Evolutionary conservation across 352 stramenopile genomes (phyloP), one percentile per base, ranked within the genome.

Genomic region (Pythium utonaiense): DNA sequence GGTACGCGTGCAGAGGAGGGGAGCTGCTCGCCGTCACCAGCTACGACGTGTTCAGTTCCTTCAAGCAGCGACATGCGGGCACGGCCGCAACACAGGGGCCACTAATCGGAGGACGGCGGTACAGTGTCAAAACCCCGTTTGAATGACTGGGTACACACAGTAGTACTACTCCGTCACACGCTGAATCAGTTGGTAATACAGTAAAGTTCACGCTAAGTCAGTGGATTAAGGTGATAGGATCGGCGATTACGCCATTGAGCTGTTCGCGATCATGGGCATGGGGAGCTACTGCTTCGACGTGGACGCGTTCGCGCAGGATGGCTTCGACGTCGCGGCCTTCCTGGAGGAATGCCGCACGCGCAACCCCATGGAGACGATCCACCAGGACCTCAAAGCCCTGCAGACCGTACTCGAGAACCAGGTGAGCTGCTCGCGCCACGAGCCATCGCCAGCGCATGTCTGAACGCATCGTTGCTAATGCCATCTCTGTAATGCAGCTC

Each of bases 371-470:
- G 86, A 91, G 60, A 91, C 80, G 2, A 84, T 95, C 49, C 78
- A 94, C 53, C 75, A 89, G 58, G 86, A 95, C 62, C 76, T 95
- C 27, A 81, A 87, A 66, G 76, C 80, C 36, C 92, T 95, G 66
- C 86, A 93, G 72, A 89, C 78, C 31, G 74, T 83, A 62, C 75
- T 95, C 8, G 86, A 95, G 70, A 95, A 93, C 66, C 86, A 95
- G 74, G 78, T 84, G 31, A 25, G 40, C 8, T 9, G 28, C 28
- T 10, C 28, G 28, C 28, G 9, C 28, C 28, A 9, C 5, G 28
- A 33, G 28, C 28, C 5, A 5, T 5, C 5, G 28, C 28, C 28
- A 33, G 28, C 28, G 5, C 28, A 33, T 10, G 5, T 33, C 28
- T 33, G 28, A 33, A 33, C 28, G 28, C 5, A 33, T 33, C 28